Conservation (phyloP, 345 rosid species). For the Eucalyptus sp. region DNA sequence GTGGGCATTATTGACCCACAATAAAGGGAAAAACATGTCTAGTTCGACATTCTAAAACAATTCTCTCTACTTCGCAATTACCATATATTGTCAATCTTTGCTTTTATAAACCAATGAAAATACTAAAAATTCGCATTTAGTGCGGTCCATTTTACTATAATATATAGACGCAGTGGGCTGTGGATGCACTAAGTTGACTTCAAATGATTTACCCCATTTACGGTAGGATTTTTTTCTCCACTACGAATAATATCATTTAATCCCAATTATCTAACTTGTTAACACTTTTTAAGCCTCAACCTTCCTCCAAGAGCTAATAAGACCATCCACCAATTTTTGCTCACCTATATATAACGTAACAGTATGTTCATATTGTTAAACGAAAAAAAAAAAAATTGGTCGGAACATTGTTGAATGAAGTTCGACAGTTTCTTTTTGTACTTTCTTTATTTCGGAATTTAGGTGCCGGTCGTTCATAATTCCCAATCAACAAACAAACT, state of each 20-base stretch:
- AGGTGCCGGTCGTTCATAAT: background rate
- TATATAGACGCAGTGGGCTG: background rate
- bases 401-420: background rate
- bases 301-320: background rate
- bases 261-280: background rate
- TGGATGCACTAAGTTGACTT: background rate
- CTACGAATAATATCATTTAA: background rate
- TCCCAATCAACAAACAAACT: background rate
- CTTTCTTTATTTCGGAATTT: background rate
- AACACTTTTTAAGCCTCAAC: background rate
- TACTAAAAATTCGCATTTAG: background rate
- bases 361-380: background rate
- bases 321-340: background rate
- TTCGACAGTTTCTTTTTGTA: background rate
- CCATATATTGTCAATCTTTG: background rate
- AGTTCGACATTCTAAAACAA: background rate
- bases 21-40: background rate
- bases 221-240: background rate
- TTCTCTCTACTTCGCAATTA: background rate
- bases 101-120: background rate
- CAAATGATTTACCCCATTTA: background rate
- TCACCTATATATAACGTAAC: background rate
- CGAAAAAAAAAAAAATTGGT: too few relatives aligned
- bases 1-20: background rate
- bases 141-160: background rate